A percentile compares a stretch with the other conserved stretches of the same genome.
These are phyloP conservation scores for Solanum chiquidenum DNA, from an alignment of 257 asterid species.

Conservation along the genomic window DNA sequence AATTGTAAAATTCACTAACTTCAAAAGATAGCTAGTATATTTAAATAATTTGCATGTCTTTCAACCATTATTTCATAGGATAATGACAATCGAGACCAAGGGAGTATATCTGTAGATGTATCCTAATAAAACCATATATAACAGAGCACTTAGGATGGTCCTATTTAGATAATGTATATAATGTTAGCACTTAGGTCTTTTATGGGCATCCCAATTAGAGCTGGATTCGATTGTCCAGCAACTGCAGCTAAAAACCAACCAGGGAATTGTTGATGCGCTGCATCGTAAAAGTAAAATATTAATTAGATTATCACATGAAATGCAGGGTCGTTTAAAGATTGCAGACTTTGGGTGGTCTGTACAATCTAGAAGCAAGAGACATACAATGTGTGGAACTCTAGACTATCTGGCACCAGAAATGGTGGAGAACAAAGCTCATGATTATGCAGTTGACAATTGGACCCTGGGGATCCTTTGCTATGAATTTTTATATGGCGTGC, in stretches of 20 bases:
- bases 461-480: constrained; percentile 85
- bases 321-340: constrained; percentile 81
- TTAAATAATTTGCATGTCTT: background rate
- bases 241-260: background rate
- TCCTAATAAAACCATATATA: background rate
- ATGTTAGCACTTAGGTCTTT: background rate
- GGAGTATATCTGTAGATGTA: background rate
- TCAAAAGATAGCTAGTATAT: background rate
- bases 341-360: constrained; percentile 99
- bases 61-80: background rate
- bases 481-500: constrained; percentile 73
- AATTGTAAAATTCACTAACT: background rate
- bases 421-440: constrained; percentile 93
- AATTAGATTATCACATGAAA: constrained; percentile 1
- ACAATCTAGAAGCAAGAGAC: constrained; percentile 74
- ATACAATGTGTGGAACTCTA: constrained; percentile 90
- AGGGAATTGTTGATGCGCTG: background rate
- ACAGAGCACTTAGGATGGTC: background rate
- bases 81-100: background rate
- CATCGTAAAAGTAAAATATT: background rate
- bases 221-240: background rate
- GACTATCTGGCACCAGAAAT: constrained; percentile 97
- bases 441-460: constrained; percentile 92
- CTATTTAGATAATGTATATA: background rate
- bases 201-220: background rate